Evolutionary conservation across 2,329 filamentous ascomycete species (phyloP).

Genomic region (Sordariomycetes sp.): DNA sequence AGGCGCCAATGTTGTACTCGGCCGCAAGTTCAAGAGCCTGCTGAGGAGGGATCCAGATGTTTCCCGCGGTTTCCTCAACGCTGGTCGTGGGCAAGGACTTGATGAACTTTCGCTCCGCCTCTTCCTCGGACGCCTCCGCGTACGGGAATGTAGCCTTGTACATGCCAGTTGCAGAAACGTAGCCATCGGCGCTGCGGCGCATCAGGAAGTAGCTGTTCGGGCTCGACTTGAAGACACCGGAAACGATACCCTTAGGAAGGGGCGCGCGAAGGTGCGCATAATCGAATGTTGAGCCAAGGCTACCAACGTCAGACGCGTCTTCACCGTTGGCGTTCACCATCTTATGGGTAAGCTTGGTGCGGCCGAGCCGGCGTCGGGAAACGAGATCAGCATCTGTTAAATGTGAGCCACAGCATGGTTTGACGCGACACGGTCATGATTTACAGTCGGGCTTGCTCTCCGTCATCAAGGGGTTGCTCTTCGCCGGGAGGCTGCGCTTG

Average conservation of each 20-base stretch:
- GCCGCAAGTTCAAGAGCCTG: constrained; percentile 73
- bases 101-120: constrained; percentile 71
- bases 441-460: constrained; percentile 57
- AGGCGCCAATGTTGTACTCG: constrained; percentile 77
- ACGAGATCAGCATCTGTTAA: constrained; percentile 64
- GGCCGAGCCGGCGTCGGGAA: constrained; percentile 76
- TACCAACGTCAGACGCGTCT: constrained; percentile 56
- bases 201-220: constrained; percentile 96
- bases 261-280: constrained; percentile 93
- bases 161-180: constrained; percentile 80
- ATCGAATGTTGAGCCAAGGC: constrained; percentile 77
- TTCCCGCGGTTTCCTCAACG: constrained; percentile 86
- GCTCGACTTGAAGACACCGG: constrained; percentile 83
- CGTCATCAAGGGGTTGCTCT: constrained; percentile 53
- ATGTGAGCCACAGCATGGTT: constrained; percentile 1
- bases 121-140: constrained; percentile 63
- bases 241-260: constrained; percentile 81
- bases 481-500: too few species aligned
- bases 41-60: constrained; percentile 87
- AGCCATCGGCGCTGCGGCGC: constrained; percentile 79
- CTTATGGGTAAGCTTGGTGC: constrained; percentile 83
- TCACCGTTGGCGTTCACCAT: constrained; percentile 35
- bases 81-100: constrained; percentile 77
- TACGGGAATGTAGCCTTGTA: constrained; percentile 86
- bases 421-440: too few species aligned